Conservation (phyloP, 2,329 filamentous ascomycete genomes). For the Cladophialophora immunda region DNA sequence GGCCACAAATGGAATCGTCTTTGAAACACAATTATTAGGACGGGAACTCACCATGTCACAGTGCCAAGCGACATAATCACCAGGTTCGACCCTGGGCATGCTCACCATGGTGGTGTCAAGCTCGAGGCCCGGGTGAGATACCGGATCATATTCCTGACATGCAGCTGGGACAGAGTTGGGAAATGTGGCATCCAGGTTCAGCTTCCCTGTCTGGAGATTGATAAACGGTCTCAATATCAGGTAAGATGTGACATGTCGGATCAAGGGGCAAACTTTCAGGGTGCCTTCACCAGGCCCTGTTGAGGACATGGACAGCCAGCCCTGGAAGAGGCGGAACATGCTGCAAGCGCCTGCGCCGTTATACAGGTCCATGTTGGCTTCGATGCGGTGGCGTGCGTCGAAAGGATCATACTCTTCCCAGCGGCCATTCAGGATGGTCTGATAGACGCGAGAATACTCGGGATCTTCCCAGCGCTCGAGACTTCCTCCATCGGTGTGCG, state of each 20-base stretch:
- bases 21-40: neutral
- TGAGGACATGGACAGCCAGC: constrained; percentile 83
- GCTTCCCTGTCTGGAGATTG: constrained; percentile 57
- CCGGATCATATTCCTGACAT: constrained; percentile 72
- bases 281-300: constrained; percentile 79
- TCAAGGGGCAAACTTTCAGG: constrained; percentile 79
- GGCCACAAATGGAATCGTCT: neutral
- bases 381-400: constrained; percentile 75
- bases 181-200: constrained; percentile 60
- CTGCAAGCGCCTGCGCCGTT: constrained; percentile 81
- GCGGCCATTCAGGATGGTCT: constrained; percentile 72
- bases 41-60: constrained; percentile 46
- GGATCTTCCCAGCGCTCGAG: constrained; percentile 77
- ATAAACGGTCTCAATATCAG: constrained; percentile 87
- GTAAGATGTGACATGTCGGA: constrained; percentile 80
- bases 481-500: constrained; percentile 77
- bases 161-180: constrained; percentile 75
- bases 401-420: constrained; percentile 88
- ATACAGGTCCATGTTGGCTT: constrained; percentile 77
- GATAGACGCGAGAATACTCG: constrained; percentile 78
- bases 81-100: constrained; percentile 72
- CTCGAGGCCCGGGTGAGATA: constrained; percentile 74
- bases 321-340: constrained; percentile 89
- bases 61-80: constrained; percentile 74
- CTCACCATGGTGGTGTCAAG: constrained; percentile 75